These are phyloP conservation scores for Trypanosoma cruzi DNA, from an alignment of 208 protist genomes.

Conservation along the genomic window DNA sequence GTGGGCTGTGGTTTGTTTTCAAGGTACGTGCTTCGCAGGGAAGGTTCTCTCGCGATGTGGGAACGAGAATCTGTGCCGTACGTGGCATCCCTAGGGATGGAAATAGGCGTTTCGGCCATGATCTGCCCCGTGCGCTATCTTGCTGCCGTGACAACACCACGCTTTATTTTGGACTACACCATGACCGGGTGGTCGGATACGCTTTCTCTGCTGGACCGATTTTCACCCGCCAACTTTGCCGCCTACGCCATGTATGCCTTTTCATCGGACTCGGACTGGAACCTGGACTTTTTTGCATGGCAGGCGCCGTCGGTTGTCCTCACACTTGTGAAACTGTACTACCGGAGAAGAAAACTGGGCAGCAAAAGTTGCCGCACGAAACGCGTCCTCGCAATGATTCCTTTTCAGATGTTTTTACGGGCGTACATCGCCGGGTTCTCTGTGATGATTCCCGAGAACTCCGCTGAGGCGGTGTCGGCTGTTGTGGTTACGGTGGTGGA, in stretches of 20 bases:
- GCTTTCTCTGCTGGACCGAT: conserved; percentile 59
- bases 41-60: conserved; percentile 26
- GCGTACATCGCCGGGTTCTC: conserved; percentile 75
- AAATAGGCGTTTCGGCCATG: conserved; percentile 68
- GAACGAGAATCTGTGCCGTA: conserved; percentile 52
- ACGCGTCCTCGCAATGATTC: conserved; percentile 58
- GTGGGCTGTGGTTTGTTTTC: conserved; percentile 43
- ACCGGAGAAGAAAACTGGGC: conserved; percentile 47
- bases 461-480: conserved; percentile 44
- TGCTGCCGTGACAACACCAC: conserved; percentile 70
- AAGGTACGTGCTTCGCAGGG: conserved; percentile 43
- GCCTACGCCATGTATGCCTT: conserved; percentile 78
- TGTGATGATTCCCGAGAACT: conserved; percentile 77
- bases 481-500: conserved; percentile 53
- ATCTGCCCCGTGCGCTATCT: conserved; percentile 70
- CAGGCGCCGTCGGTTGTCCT: conserved; percentile 73
- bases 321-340: conserved; percentile 65
- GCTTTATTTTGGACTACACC: conserved; percentile 83
- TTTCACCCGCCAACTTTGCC: conserved; percentile 60
- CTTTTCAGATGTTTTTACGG: conserved; percentile 61
- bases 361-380: conserved; percentile 52
- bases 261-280: conserved; percentile 59
- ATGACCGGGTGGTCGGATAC: conserved; percentile 70
- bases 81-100: conserved; percentile 45
- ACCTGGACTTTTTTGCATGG: conserved; percentile 84